Base-by-base conservation (phyloP, 1,139 yeast genomes). In the Yamadazyma kanchanaburiensis region DNA sequence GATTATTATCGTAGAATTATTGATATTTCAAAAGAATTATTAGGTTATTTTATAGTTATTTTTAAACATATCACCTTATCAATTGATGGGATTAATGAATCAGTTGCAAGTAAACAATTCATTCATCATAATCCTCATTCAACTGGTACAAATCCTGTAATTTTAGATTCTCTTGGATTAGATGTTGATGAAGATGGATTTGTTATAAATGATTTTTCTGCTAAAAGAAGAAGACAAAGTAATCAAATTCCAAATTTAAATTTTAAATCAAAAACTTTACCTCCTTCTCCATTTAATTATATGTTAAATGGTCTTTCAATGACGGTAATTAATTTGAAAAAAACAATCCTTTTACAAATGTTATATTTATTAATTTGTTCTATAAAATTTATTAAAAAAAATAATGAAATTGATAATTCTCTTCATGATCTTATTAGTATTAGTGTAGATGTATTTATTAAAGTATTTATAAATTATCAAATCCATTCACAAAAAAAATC, bases 141-240 rank as follows among this genome's bases (percentile, higher is more conserved):
- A 18, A 43, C 46, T 1, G 48, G 48, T 15, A 43, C 58, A 6
- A 53, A 53, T 33, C 48, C 55, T 9, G 54, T 52, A 1, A 57
- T 57, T 6, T 48, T 58, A 49, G 59, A 51, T 32, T 55, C 59
- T 35, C 49, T 57, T 29, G 64, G 61, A 12, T 37, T 59, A 16
- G 63, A 58, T 40, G 60, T 58, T 9, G 74, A 67, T 39, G 73
- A 67, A 30, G 73, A 68, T 41, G 74, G 74, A 11, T 66, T 66
- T 46, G 69, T 68, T 2, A 66, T 68, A 10, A 68, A 68, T 39
- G 74, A 67, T 43, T 67, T 67, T 36, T 60, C 66, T 10, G 70
- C 61, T 4, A 67, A 66, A 38, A 45, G 71, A 37, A 51, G 69
- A 34, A 53, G 55, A 35, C 30, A 34, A 8, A 38, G 33, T 24